A percentile compares a stretch with the other conserved stretches of the same genome.
These are phyloP conservation scores for Acanthamoeba triangularis DNA, from an alignment of 208 protist species.

Conservation along the genomic window DNA sequence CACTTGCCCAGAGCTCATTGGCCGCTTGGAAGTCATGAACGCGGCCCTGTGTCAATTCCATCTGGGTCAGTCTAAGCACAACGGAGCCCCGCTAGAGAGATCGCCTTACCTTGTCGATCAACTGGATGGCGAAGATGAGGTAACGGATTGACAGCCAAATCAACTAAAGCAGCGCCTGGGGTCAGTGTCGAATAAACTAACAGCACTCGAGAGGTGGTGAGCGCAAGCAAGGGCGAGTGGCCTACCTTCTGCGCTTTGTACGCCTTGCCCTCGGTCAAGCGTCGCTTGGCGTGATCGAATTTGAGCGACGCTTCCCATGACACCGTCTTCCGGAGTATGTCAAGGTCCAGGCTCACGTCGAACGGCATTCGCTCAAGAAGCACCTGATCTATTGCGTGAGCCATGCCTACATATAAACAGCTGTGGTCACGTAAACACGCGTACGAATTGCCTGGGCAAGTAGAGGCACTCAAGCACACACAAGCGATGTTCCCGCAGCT, in stretches of 20 bases:
- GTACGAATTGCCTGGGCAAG: constrained; percentile 49
- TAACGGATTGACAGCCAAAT: constrained; percentile 74
- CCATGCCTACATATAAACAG: not conserved
- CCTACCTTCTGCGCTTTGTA: constrained; percentile 61
- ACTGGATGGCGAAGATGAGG: constrained; percentile 60
- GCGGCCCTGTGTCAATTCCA: not conserved
- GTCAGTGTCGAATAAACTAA: not conserved
- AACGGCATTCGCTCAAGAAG: constrained; percentile 47
- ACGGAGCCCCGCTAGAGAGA: not conserved
- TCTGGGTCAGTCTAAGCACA: not conserved
- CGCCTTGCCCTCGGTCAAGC: constrained; percentile 56
- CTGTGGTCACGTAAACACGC: no score
- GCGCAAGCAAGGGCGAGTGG: not conserved
- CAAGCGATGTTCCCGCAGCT: constrained; percentile 67
- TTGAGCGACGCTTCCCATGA: constrained; percentile 70
- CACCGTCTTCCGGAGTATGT: constrained; percentile 21
- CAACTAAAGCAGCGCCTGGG: not conserved
- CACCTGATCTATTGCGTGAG: not conserved
- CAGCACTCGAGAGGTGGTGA: not conserved
- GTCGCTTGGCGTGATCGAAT: constrained; percentile 73
- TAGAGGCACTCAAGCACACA: constrained; percentile 76
- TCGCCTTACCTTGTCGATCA: not conserved
- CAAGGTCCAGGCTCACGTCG: not conserved
- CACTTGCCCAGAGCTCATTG: constrained; percentile 11
- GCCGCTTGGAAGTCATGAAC: constrained; percentile 62